Base-by-base conservation (phyloP, 179 eudicot genomes). In the Sideroxylon spinosum region DNA sequence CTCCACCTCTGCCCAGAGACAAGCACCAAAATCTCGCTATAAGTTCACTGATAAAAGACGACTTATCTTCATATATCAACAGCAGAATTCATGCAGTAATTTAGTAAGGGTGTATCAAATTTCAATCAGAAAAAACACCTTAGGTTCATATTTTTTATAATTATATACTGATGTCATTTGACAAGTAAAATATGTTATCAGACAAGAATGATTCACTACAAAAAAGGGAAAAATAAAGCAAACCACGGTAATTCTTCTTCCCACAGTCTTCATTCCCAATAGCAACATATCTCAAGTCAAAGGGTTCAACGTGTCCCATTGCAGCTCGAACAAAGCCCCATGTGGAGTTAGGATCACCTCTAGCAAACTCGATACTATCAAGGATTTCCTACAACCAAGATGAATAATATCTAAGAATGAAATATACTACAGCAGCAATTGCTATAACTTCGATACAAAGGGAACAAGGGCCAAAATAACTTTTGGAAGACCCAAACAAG, bases 251-350 rank as follows among this genome's bases (percentile, higher is more conserved):
- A 73, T 90, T 84, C 64, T 73, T 88, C 86, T 86, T 84, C 73
- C 86, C 83, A 77, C 99, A 95, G 62, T 95, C 98, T 80, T 95
- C 99, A 80, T 95, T 95, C 60, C 99, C 98, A 57, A 93, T 78
- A 70, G 97, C 97, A 88, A 93, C 85, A 79, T 95, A 89, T 88
- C 82, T 93, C 74, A 95, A 89, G 63, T 91, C 93, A 81, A 95
- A 95, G 61, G 99, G 99, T 77, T 90, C 92, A 19, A 90, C 91
- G 79, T 91, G 99, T 63, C 99, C 98, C 97, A 95, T 90, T 82
- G 91, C 86, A 83, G 99, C 95, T 84, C 99, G 85, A 63, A 90
- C 73, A 67, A 93, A 91, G 62, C 99, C 99, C 99, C 99, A 95
- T 81, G 78, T 81, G 52, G 99, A 87, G 67, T 85, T 66, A 23